Base-by-base conservation (phyloP, 2,329 filamentous ascomycete genomes). In the Talaromyces sp. region DNA sequence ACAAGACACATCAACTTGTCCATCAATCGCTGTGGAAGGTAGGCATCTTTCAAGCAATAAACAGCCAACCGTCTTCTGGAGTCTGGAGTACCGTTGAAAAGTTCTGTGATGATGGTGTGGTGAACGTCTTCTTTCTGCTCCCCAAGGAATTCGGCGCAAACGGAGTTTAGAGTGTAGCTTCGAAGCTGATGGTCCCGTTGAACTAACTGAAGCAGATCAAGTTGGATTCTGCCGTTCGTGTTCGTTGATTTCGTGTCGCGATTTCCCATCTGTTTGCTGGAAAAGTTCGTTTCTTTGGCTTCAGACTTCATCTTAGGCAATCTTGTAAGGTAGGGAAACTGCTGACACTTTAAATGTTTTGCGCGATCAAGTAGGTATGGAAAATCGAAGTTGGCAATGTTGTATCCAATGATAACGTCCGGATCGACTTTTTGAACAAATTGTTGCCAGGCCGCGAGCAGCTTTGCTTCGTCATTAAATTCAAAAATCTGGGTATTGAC, bases 121-220 rank as follows among this genome's bases (percentile, higher is more conserved):
- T 99, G 95, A 2, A 99, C 95, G 78, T 99, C 95, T 79, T 99
- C 95, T 75, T 99, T 99, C 76, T 99, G 95, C 76, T 99, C 95
- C 56, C 93, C 93, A 27, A 99, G 78, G 73, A 99, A 99, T 69
- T 99, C 91, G 4, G 95, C 91, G 70, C 89, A 96, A 5, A 99
- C 95, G 1, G 95, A 97, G 77, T 99, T 99, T 31, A 99, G 84
- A 0, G 95, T 99, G 76, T 99, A 99, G 79, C 94, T 98, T 82
- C 95, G 87, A 38, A 99, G 83, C 19, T 99, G 95, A 72, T 99
- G 89, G 73, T 99, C 96, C 71, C 96, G 86, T 77, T 99, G 95
- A 60, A 99, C 89, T 36, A 99, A 81, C 75, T 99, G 95, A n/a
- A 99, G 83, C 59, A 99, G 81, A 81, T 99, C 95, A 2, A 99